A percentile compares a stretch with the other conserved stretches of the same genome.
Evolutionary conservation across 2,329 filamentous ascomycete genomes (phyloP).

Genomic region (Xylaria sp.): DNA sequence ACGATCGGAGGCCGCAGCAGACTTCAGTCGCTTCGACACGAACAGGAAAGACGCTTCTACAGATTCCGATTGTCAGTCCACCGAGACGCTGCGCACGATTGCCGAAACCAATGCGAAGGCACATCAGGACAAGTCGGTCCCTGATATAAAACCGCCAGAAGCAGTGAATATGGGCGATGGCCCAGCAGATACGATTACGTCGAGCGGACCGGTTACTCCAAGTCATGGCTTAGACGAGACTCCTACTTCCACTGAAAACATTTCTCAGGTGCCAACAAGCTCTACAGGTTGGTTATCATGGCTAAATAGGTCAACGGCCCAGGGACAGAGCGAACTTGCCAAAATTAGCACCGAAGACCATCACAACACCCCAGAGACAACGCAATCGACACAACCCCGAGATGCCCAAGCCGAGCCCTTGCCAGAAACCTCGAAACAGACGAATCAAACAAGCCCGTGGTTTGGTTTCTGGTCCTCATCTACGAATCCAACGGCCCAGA

Average conservation of each 20-base stretch:
- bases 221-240: slow-evolving; percentile 19
- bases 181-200: slow-evolving; percentile 12
- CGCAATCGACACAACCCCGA: slow-evolving; percentile 33
- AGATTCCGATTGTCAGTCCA: slow-evolving; percentile 48
- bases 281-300: slow-evolving; percentile 67
- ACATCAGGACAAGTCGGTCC: slow-evolving; percentile 47
- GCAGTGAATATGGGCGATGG: slow-evolving; percentile 13
- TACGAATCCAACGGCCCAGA: slow-evolving; percentile 30
- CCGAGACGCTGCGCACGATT: slow-evolving; percentile 47
- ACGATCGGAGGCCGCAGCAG: slow-evolving; percentile 57
- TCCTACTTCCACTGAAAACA: slow-evolving; percentile 24
- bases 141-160: slow-evolving; percentile 29
- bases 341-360: slow-evolving; percentile 34
- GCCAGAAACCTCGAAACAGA: slow-evolving; percentile 38
- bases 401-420: slow-evolving; percentile 34
- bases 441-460: slow-evolving; percentile 48
- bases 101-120: slow-evolving; percentile 43
- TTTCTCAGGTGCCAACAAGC: slow-evolving; percentile 40
- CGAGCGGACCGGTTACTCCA: not conserved
- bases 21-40: slow-evolving; percentile 63
- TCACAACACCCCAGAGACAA: slow-evolving; percentile 39
- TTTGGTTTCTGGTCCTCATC: slow-evolving; percentile 51
- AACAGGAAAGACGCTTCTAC: slow-evolving; percentile 52
- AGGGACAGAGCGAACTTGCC: slow-evolving; percentile 25
- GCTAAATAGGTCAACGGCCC: slow-evolving; percentile 52